Evolutionary conservation across 257 asterid species (phyloP).

Genomic region (Cruciata laevipes): DNA sequence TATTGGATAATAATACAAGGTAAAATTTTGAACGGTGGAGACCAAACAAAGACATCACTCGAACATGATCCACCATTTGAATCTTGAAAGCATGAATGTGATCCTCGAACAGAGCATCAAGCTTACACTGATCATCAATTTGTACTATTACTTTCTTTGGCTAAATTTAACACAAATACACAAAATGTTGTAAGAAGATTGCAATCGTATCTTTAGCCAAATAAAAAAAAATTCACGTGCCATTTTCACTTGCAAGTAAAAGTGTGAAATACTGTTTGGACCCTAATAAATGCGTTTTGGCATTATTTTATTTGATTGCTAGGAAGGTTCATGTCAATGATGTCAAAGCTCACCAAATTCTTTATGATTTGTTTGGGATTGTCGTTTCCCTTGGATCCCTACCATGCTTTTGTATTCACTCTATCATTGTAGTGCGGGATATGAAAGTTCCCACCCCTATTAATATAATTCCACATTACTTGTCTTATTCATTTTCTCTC

Average conservation of each 20-base stretch:
- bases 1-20: too few relatives aligned
- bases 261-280: neutral
- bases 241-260: neutral
- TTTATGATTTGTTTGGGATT: neutral
- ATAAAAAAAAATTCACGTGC: neutral
- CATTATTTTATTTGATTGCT: neutral
- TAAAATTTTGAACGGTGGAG: neutral
- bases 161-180: neutral
- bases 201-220: neutral
- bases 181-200: neutral
- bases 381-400: neutral
- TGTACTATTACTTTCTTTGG: neutral
- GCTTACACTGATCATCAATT: neutral
- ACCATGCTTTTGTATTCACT: neutral
- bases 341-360: neutral
- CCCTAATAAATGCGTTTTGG: neutral
- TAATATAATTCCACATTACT: neutral
- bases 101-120: neutral
- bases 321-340: neutral
- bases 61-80: neutral
- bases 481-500: neutral
- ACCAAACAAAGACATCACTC: neutral
- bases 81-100: neutral
- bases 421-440: constrained; percentile 1
- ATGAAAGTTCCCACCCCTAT: neutral